Percentiles rank a stretch among this genome's conserved stretches.
phyloP scores from a whole-genome alignment of 192 early-diverging fungal genomes.

The Mycoemilia scoparia region DNA sequence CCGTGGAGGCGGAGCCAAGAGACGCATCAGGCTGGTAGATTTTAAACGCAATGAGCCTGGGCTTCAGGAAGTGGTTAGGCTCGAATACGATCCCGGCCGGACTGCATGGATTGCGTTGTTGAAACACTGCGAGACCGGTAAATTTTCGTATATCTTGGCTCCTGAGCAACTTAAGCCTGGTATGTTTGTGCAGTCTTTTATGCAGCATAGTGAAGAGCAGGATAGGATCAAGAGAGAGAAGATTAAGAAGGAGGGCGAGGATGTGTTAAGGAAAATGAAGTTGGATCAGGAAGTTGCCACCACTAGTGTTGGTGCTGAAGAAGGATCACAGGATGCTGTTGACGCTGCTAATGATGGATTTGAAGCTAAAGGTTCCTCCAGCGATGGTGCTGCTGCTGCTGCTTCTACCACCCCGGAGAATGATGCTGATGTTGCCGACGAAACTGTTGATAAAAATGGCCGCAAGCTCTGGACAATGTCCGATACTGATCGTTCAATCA shows the following conservation, averaged over 20 bases:
- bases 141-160: conserved; percentile 73
- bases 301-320: background rate
- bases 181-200: conserved; percentile 43
- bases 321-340: conserved; percentile 1
- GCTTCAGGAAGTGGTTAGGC: conserved; percentile 61
- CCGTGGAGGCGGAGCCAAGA: conserved; percentile 84
- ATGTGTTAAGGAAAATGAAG: too few species aligned
- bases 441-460: too few species aligned
- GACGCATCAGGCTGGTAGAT: conserved; percentile 70
- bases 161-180: conserved; percentile 58
- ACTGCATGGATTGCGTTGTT: conserved; percentile 74
- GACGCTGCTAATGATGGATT: too few species aligned
- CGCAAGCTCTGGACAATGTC: too few species aligned
- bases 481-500: conserved; percentile 19
- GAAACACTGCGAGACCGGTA: conserved; percentile 52
- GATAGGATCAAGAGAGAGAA: background rate
- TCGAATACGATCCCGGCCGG: conserved; percentile 90
- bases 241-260: conserved; percentile 4
- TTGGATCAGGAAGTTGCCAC: background rate
- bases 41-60: conserved; percentile 60
- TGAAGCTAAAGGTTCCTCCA: background rate
- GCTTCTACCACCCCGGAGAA: background rate
- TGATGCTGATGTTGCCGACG: conserved; percentile 3
- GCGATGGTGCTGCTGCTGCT: background rate
- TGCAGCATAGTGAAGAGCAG: conserved; percentile 4